These are phyloP conservation scores for Leccinum aurantiacum DNA, from an alignment of 768 basidiomycete genomes.

Conservation along the genomic window DNA sequence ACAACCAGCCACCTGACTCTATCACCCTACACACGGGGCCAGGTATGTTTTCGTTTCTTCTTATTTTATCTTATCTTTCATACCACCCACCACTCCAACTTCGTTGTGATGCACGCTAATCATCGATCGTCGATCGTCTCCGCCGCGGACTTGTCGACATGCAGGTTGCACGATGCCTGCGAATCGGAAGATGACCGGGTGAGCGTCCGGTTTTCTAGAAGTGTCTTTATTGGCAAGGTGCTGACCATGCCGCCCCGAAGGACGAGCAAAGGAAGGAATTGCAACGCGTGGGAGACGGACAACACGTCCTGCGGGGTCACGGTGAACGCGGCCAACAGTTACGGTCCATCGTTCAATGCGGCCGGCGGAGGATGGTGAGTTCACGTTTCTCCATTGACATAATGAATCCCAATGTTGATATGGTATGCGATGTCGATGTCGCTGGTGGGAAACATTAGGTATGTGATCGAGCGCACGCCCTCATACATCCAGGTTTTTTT, in stretches of 20 bases:
- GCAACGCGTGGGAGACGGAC: conserved; percentile 29
- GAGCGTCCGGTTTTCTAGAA: neutral
- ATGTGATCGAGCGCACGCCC: conserved; percentile 36
- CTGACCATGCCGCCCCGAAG: conserved; percentile 11
- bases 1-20: conserved; percentile 27
- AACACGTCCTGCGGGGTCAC: conserved; percentile 36
- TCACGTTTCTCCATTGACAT: neutral
- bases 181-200: conserved; percentile 33
- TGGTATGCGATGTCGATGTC: neutral
- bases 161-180: conserved; percentile 37
- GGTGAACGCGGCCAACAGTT: conserved; percentile 27
- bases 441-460: conserved; percentile 23
- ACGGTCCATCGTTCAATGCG: conserved; percentile 36
- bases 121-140: neutral
- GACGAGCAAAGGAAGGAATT: conserved; percentile 27
- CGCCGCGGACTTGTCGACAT: neutral
- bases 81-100: neutral
- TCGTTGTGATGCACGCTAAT: neutral
- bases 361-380: conserved; percentile 38
- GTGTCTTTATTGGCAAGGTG: neutral
- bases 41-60: conserved; percentile 10
- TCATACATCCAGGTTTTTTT: conserved; percentile 40
- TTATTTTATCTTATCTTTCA: neutral
- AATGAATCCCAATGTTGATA: neutral
- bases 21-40: conserved; percentile 32